Evolutionary conservation across 768 basidiomycete genomes (phyloP).

Genomic region (Boletellus emodensis): DNA sequence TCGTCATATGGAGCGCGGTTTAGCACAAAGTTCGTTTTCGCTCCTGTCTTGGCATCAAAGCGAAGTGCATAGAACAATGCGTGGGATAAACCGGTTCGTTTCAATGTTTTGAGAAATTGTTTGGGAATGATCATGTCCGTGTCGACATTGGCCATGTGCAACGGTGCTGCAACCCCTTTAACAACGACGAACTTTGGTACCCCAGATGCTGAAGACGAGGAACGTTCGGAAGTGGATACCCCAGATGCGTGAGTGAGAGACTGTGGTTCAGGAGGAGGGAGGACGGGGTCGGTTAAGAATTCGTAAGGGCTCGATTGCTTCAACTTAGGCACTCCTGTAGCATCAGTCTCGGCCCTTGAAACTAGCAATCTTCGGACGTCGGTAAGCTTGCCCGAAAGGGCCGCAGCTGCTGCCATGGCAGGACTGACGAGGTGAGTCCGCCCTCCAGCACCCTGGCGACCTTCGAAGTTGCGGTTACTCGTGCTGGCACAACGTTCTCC

Average conservation of each 20-base stretch:
- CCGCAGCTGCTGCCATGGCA: conserved; percentile 91
- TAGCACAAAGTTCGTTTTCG: conserved; percentile 79
- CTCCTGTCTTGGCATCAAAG: conserved; percentile 72
- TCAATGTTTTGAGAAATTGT: conserved; percentile 89
- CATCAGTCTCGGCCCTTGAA: conserved; percentile 39
- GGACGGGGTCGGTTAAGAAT: conserved; percentile 69
- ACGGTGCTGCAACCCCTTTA: conserved; percentile 74
- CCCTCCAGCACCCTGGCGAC: conserved; percentile 82
- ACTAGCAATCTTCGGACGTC: conserved; percentile 79
- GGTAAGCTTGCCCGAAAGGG: conserved; percentile 77
- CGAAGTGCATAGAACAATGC: conserved; percentile 82
- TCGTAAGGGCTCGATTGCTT: conserved; percentile 71
- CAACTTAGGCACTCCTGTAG: conserved; percentile 47
- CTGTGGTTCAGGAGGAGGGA: conserved; percentile 51
- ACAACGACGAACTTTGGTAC: conserved; percentile 64
- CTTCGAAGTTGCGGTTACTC: conserved; percentile 92
- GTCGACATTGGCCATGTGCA: conserved; percentile 82
- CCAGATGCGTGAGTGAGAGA: conserved; percentile 33
- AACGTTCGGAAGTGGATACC: conserved; percentile 29
- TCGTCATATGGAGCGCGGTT: conserved; percentile 75
- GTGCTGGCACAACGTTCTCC: conserved; percentile 87
- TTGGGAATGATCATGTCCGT: conserved; percentile 95
- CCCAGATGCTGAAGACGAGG: conserved; percentile 44
- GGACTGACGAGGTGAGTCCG: conserved; percentile 87
- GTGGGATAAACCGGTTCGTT: conserved; percentile 80